Base-by-base conservation (phyloP, 305 asterid species). In the Rubia balearica region DNA sequence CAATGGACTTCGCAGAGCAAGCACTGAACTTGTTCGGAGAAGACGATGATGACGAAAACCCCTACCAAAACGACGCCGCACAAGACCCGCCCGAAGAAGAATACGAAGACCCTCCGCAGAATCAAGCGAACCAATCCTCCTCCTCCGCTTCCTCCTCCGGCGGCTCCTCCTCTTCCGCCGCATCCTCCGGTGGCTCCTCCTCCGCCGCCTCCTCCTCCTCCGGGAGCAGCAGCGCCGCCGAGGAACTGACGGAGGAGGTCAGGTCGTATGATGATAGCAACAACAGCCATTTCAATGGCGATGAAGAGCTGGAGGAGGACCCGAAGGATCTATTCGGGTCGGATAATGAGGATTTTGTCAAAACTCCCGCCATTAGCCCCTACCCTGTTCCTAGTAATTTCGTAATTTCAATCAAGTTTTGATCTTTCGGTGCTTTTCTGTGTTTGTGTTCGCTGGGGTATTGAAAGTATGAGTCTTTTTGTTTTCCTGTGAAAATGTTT, bases 291-390 rank as follows among this genome's bases (percentile, higher is more conserved):
- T 45, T 48, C 70, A 33, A 62, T 76, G 41, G 79, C 69, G 80
- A 75, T 49, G 87, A 71, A 61, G 75, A 75, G 59, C 86, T 70
- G 56, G 75, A 61, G 10, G 95, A 73, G 76, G 95, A 82, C 6
- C 92, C 76, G 63, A 94, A 82, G 85, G 97, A 94, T 86, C 92
- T 91, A 51, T 94, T 94, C 80, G 97, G 95, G 57, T 86, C 96
- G 56, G 97, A 94, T 81, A 87, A 94, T 67, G 97, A 91, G 76
- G 96, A 88, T 49, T 88, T 89, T 75, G 78, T 71, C 53, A 94
- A 88, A 75, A 91, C 94, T 27, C 81, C 77, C 65, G 85, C 87
- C 57, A 82, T 33, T 40, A 94, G 96, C 69, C 82, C 82, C 61
- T 83, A 74, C 73, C 81, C 86, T 4, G 96, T 94, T 30, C 97